Evolutionary conservation across 768 basidiomycete species (phyloP), one percentile per base, ranked within the genome.

Genomic region (Termitomyces sp.): DNA sequence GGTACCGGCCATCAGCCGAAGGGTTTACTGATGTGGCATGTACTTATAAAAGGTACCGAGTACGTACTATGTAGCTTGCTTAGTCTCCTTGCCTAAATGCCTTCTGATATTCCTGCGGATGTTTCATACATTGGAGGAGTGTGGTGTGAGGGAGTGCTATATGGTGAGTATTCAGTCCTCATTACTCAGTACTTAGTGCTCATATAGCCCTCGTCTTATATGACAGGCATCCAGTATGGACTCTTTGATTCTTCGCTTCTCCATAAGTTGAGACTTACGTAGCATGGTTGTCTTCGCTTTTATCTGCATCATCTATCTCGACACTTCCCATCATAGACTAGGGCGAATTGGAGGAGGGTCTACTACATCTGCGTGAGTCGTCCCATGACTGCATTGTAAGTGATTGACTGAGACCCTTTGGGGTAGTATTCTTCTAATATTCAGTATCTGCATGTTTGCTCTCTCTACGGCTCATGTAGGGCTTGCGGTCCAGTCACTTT

Each of bases 71-170:
- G n/a, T 37, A 12, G 37, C 37, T 48, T 5, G 4, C 47, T n/a
- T 8, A 3, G 36, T 15, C 36, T 36, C 16, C 4, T 36, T 36
- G 26, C 24, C 50, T 51, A 9, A 15, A 70, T 70, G 69, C 60
- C 60, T 36, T 60, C 65, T 29, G 69, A 70, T 58, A 69, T 70
- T 44, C 59, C 68, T 48, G 68, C 69, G 4, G 68, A 69, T 59
- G 66, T 69, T 34, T 66, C 68, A 15, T 70, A 70, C 58, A 67
- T 70, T n/a, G 66, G 66, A 37, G 69, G 69, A 20, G 63, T 70
- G 7, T 70, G 68, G 66, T 61, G 64, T 26, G 68, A 70, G 56
- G 69, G 66, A 20, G 64, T 70, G 29, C 45, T 70, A 24, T 70
- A 69, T 47, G 69, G 69, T 65, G 52, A 46, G 66, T 12, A n/a